Percentiles rank a stretch among this genome's conserved stretches.
These are phyloP conservation scores for Geotrichum europaeum DNA, from an alignment of 1,139 yeast species.

Conservation along the genomic window DNA sequence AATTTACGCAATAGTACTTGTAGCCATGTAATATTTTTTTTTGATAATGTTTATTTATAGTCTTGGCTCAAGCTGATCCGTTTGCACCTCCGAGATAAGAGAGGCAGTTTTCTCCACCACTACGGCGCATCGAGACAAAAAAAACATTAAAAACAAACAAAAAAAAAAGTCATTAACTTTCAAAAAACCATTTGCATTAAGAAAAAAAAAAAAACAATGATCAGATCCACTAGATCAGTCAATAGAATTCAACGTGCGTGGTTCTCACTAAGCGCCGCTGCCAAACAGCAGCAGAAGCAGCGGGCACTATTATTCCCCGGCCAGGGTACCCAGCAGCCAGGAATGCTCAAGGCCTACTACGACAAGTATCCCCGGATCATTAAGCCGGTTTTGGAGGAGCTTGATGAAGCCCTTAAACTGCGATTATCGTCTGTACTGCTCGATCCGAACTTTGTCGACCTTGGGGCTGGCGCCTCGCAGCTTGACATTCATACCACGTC, in stretches of 20 bases:
- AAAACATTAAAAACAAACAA: not conserved
- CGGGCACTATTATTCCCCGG: conserved; percentile 33
- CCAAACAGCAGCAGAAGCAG: conserved; percentile 2
- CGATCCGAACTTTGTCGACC: conserved; percentile 19
- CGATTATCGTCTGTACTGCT: conserved; percentile 28
- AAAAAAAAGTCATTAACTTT: not conserved
- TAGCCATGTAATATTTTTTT: too few relatives aligned
- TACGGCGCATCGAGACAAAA: not conserved
- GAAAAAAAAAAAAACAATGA: not conserved
- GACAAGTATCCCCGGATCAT: conserved; percentile 24
- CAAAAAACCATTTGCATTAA: not conserved
- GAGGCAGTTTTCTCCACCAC: too few relatives aligned
- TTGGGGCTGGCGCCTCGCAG: conserved; percentile 19
- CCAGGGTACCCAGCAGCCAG: conserved; percentile 39
- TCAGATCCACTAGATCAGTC: not conserved
- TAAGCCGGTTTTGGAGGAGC: conserved; percentile 30
- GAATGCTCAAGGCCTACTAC: conserved; percentile 31
- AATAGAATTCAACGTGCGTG: not conserved
- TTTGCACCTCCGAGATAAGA: too few relatives aligned
- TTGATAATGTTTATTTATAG: too few relatives aligned
- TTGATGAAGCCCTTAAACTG: conserved; percentile 31
- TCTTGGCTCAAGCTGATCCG: too few relatives aligned
- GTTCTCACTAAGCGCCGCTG: not conserved
- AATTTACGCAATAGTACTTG: too few relatives aligned
- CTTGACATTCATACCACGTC: conserved; percentile 37